A percentile compares a stretch with the other conserved stretches of the same genome.
phyloP scores from a whole-genome alignment of 805 yeast species.

The Metschnikowia continentalis region DNA sequence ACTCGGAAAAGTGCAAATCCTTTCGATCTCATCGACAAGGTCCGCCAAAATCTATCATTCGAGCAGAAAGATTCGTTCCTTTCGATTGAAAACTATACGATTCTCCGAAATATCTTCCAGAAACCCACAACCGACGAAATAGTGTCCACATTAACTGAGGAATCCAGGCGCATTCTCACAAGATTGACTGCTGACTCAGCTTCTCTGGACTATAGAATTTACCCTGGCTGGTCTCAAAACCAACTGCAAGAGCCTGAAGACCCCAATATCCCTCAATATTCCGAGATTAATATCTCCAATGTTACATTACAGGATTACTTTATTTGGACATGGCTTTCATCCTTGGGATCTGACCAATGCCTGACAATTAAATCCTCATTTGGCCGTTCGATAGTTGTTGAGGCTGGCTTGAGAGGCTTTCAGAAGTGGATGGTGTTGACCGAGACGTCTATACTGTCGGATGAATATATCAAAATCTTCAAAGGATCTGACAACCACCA shows the following conservation, averaged over 20 bases:
- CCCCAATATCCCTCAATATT: conserved; percentile 35
- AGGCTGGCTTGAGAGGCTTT: conserved; percentile 74
- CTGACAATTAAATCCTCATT: conserved; percentile 59
- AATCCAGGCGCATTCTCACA: conserved; percentile 57
- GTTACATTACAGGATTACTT: conserved; percentile 81
- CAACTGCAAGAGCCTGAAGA: conserved; percentile 1
- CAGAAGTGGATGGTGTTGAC: conserved; percentile 76
- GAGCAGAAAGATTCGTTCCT: conserved; percentile 66
- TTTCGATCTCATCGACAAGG: conserved; percentile 53
- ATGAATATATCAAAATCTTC: conserved; percentile 29
- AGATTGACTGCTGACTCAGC: conserved; percentile 35
- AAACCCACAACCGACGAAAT: conserved; percentile 50
- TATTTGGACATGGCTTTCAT: conserved; percentile 87
- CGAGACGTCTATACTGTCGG: conserved; percentile 51
- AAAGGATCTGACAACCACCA: not conserved
- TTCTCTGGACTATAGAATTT: conserved; percentile 33
- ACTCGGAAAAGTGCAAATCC: conserved; percentile 47
- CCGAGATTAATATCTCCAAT: conserved; percentile 43
- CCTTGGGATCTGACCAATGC: conserved; percentile 71
- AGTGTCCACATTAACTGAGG: conserved; percentile 63
- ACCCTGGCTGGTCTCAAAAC: conserved; percentile 36
- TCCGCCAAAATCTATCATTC: conserved; percentile 53
- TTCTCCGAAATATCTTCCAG: conserved; percentile 68
- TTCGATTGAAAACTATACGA: conserved; percentile 73
- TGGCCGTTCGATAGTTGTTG: conserved; percentile 79